Base-by-base conservation (phyloP, 192 early-diverging fungal species). In the Dimargaris xerosporica region DNA sequence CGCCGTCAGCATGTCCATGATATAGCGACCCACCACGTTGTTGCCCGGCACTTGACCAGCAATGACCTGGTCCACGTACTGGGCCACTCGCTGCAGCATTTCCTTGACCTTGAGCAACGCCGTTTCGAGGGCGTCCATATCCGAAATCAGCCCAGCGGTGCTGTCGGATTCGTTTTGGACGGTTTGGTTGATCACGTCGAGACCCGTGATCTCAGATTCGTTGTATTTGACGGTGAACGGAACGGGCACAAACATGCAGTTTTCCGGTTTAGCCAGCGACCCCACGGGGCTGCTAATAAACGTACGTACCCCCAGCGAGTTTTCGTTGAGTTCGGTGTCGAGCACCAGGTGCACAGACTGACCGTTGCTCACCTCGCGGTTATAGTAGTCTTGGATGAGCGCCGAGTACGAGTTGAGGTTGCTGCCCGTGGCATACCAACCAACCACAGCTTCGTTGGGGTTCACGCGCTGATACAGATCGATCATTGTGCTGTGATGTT, bases 1-100 rank as follows among this genome's bases (percentile, higher is more conserved):
- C 42, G 85, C 82, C 12, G 90, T 84, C 62, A 98, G 78, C 65
- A 90, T 88, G 70, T 98, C 93, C 86, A 92, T 87, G 53, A 98
- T 73, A 67, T 88, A 92, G 56, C 90, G 90, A 56, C 95, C 95
- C 62, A 96, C 78, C 6, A 81, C 80, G 54, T 85, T 82, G 68
- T 89, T 91, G 59, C 79, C 81, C 12, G 77, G 65, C 17, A 70
- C 71, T 34, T 65, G 72, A 39, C 80, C 82, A 3, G 63, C 54
- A 34, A 72, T 67, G 13, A 75, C 73, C 55, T 73, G 63, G 53
- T 89, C 77, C 17, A 97, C 91, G 69, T 94, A 97, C 48, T 76
- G 66, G 44, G 82, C 70, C 6, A 97, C 84, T 61, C 81, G 78
- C 65, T 88, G 88, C 31, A 97, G 71, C 91, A 97, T 93, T 26